Evolutionary conservation across 73 alveolate species (phyloP), one percentile per base, ranked within the genome.

Genomic region (Uronychia binucleata): DNA sequence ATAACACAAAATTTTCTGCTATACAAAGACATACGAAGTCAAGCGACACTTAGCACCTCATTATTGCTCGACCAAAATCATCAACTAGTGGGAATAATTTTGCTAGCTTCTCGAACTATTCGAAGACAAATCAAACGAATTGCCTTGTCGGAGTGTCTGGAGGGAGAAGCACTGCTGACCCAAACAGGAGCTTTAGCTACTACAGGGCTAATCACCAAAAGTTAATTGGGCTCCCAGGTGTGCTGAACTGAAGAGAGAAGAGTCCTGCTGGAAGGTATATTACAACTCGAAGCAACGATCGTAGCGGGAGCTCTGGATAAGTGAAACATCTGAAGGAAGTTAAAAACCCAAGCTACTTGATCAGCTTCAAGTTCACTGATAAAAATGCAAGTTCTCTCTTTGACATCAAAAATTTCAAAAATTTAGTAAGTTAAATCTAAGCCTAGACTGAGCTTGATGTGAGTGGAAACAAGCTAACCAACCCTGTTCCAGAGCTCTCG

Each of bases 381-480:
- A 5, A 11, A 5, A 46, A 46, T 11, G 67, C 19, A 19, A 46
- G 67, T 5, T 5, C 5, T 5, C 5, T 46, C 19, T 19, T 19
- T 46, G 67, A 46, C 5, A 46, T 46, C 67, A 46, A 5, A 11
- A 79, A 79, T 27, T 79, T 30, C 1, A 79, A 79, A 77, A 79
- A 79, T 57, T 35, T 79, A 26, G 86, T 79, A 57, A 35, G 34
- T 35, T 79, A 79, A 33, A 46, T 46, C 67, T 46, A 46, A 46
- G 5, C 67, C 59, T 57, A 79, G 86, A 33, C 60, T 1, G 86
- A 79, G 1, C 86, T 79, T 32, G 86, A 79, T 79, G 80, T 79
- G 31, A 27, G 79, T 30, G 86, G 86, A 57, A 79, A 79, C 79
- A 14, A 33, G 26, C 34, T 79, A 31, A 26, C 8, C 34, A 14